Conservation (phyloP, 768 basidiomycete genomes). For the Lactarius psammicola region DNA sequence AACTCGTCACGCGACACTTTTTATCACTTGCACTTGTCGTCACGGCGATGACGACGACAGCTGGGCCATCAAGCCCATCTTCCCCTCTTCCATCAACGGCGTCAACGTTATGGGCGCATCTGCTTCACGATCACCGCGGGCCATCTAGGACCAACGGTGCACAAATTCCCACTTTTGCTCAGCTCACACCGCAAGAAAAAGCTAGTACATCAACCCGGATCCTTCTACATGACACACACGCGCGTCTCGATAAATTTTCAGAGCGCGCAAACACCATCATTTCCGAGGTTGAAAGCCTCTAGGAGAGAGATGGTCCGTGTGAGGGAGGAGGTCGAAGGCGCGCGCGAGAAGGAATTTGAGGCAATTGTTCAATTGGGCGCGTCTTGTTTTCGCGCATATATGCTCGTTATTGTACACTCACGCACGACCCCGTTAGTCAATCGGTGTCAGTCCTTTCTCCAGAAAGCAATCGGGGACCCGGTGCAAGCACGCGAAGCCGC, state of each 20-base stretch:
- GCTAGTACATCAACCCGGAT: constrained; percentile 68
- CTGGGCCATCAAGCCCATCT: constrained; percentile 5
- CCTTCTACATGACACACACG: constrained; percentile 71
- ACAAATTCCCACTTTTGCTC: constrained; percentile 44
- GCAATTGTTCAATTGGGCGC: constrained; percentile 58
- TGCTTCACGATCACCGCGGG: constrained; percentile 45
- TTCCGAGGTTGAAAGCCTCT: constrained; percentile 49
- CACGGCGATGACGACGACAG: constrained; percentile 11
- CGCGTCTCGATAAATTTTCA: constrained; percentile 66
- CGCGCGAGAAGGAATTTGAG: constrained; percentile 53
- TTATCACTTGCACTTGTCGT: neutral
- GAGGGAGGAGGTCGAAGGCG: constrained; percentile 57
- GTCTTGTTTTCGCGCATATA: constrained; percentile 34
- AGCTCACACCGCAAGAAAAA: constrained; percentile 52
- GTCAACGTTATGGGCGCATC: constrained; percentile 51
- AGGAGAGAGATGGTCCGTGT: constrained; percentile 52
- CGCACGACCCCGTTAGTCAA: constrained; percentile 45
- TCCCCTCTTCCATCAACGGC: constrained; percentile 27
- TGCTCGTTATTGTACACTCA: constrained; percentile 21
- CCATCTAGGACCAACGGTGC: constrained; percentile 30
- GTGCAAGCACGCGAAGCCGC: constrained; percentile 42
- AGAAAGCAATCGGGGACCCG: constrained; percentile 55
- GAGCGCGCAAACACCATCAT: constrained; percentile 53
- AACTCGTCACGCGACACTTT: neutral
- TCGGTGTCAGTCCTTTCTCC: constrained; percentile 59